Evolutionary conservation across 371 early-diverging fungal species (phyloP).

Genomic region (Phascolomyces articulosus): DNA sequence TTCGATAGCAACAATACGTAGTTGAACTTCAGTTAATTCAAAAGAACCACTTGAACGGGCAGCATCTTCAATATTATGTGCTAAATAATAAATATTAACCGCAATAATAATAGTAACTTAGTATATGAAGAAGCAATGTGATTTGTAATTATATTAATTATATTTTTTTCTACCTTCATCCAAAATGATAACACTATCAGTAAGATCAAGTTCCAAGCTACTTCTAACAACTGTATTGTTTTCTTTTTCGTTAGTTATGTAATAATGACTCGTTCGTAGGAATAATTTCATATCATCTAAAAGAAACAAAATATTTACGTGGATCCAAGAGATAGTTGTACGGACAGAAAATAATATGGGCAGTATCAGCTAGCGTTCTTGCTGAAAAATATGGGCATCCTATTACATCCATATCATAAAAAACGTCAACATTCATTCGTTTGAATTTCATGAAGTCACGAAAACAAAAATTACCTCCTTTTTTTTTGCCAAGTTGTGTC

Average conservation of each 20-base stretch:
- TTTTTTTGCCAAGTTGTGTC: slow-evolving; percentile 45
- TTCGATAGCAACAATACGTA: slow-evolving; percentile 39
- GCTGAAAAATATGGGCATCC: slow-evolving; percentile 89
- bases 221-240: slow-evolving; percentile 63
- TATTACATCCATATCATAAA: too few relatives aligned
- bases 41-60: slow-evolving; percentile 56
- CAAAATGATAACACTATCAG: slow-evolving; percentile 77
- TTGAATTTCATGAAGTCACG: too few relatives aligned
- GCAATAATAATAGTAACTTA: too few relatives aligned
- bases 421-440: too few relatives aligned
- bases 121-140: background rate
- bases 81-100: slow-evolving; percentile 23
- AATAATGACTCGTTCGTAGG: too few relatives aligned
- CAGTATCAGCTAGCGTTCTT: slow-evolving; percentile 55
- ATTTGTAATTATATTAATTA: background rate
- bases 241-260: too few relatives aligned
- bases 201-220: slow-evolving; percentile 61
- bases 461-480: slow-evolving; percentile 23
- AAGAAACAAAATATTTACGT: too few relatives aligned
- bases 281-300: too few relatives aligned
- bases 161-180: slow-evolving; percentile 73
- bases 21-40: slow-evolving; percentile 49
- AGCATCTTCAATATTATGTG: slow-evolving; percentile 63
- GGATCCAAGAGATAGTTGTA: slow-evolving; percentile 94
- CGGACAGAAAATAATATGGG: slow-evolving; percentile 89